Evolutionary conservation across 2,329 filamentous ascomycete species (phyloP), one percentile per base, ranked within the genome.

Genomic region (Fulvia fulva): DNA sequence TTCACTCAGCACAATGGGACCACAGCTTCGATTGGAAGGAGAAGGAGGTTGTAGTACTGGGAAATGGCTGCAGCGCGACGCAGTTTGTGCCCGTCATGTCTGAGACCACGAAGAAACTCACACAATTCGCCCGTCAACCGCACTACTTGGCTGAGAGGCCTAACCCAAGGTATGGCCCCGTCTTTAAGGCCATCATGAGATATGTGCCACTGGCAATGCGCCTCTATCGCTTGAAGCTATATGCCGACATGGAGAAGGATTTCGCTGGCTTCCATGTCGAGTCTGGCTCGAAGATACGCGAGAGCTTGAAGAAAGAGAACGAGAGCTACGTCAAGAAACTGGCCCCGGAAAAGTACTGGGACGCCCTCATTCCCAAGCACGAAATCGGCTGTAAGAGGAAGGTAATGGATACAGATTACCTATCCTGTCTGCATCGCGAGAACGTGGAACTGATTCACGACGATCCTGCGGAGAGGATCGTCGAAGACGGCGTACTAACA

Each of bases 51-150:
- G 70, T 76, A 6, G 70, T 74, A 16, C 53, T 76, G n/a, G 73
- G 73, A 14, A 80, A 80, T 57, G 77, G 78, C 37, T 80, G 77
- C 61, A 76, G 73, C 51, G 78, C 78, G 6, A 79, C 78, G 0
- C 78, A 80, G 63, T 78, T 80, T 43, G 74, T 80, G 1, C 78
- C 78, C 2, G 73, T 77, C 34, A 72, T 80, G 66, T 73, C 73
- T 16, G 65, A 68, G 30, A 69, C 69, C n/a, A 77, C 73, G 9
- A 72, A 68, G 21, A 73, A 71, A 23, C 68, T 80, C 22, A 77
- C 74, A 0, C 79, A 82, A 51, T 81, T 82, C 61, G 75, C 70
- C n/a, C 76, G 78, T 8, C 79, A 81, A 67, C 70, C 80, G 4
- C 80, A 82, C 58, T 82, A 77, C 70, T 70, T 82, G 1, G 70